Evolutionary conservation across 495 filamentous ascomycete genomes (phyloP).

Genomic region (Collariella sp.): DNA sequence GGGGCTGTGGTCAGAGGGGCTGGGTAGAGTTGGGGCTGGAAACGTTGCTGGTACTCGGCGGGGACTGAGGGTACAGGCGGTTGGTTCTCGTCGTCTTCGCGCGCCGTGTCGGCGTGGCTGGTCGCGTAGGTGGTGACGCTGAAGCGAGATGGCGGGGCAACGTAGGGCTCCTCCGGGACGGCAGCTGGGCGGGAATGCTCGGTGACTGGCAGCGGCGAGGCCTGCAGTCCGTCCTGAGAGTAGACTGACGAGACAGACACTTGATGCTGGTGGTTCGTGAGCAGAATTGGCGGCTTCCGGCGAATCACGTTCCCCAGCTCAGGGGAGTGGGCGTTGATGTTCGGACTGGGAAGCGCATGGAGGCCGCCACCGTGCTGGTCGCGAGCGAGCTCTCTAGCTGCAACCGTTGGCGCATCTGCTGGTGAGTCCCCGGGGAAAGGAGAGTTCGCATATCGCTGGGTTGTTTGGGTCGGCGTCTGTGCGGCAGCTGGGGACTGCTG

Average conservation of each 20-base stretch:
- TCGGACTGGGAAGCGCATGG: slow-evolving; percentile 11
- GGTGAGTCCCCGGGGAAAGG: slow-evolving; percentile 26
- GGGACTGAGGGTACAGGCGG: slow-evolving; percentile 30
- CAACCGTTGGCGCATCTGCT: slow-evolving; percentile 21
- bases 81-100: slow-evolving; percentile 36
- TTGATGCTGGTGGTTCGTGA: slow-evolving; percentile 23
- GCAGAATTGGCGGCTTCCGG: slow-evolving; percentile 33
- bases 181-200: slow-evolving; percentile 16
- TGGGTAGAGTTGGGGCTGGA: slow-evolving; percentile 15
- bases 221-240: slow-evolving; percentile 22
- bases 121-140: slow-evolving; percentile 65
- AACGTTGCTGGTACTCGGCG: slow-evolving; percentile 1
- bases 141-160: slow-evolving; percentile 59
- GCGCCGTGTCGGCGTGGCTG: slow-evolving; percentile 47
- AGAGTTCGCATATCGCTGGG: slow-evolving; percentile 29
- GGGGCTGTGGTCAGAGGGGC: slow-evolving; percentile 15
- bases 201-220: slow-evolving; percentile 19
- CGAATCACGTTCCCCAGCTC: slow-evolving; percentile 28
- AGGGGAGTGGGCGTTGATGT: slow-evolving; percentile 15
- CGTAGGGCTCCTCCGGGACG: slow-evolving; percentile 25
- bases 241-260: slow-evolving; percentile 33
- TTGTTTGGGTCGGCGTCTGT: slow-evolving; percentile 11
- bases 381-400: slow-evolving; percentile 21
- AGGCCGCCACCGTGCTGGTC: slow-evolving; percentile 7
- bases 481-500: slow-evolving; percentile 19